Evolutionary conservation across 164 flowering plant genomes (phyloP).

Genomic region (Euptelea pleiosperma): DNA sequence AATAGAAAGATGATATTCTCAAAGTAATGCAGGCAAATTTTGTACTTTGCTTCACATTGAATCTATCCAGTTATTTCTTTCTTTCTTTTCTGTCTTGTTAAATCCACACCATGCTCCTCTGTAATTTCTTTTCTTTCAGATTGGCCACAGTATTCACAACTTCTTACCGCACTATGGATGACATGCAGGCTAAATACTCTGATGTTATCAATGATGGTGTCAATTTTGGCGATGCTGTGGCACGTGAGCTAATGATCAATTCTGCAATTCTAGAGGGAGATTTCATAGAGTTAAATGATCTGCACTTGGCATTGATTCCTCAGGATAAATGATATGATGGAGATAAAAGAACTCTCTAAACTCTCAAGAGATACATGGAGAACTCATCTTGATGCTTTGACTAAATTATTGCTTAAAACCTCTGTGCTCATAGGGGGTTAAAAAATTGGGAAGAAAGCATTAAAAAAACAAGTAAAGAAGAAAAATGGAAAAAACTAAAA

Average conservation of each 20-base stretch:
- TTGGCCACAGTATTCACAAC: not conserved
- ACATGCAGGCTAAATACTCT: slow-evolving; percentile 17
- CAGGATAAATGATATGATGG: not conserved
- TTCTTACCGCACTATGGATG: not conserved
- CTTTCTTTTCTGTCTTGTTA: not conserved
- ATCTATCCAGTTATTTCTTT: not conserved
- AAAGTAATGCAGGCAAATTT: not conserved
- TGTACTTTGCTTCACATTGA: not conserved
- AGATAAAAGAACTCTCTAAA: not conserved
- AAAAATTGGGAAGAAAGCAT: slow-evolving; percentile 1
- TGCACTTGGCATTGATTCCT: slow-evolving; percentile 10
- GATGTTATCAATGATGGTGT: slow-evolving; percentile 1
- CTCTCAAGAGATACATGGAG: slow-evolving; percentile 3
- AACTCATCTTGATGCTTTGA: slow-evolving; percentile 1
- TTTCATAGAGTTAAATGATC: slow-evolving; percentile 19
- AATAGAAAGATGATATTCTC: not conserved
- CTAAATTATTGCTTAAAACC: slow-evolving; percentile 9
- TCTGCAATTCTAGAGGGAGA: slow-evolving; percentile 15
- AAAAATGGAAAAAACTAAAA: not conserved
- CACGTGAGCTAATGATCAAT: slow-evolving; percentile 2
- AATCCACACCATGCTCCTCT: not conserved
- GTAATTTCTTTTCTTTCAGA: not conserved
- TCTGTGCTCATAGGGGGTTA: not conserved
- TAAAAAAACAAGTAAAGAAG: not conserved
- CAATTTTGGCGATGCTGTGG: slow-evolving; percentile 1